These are phyloP conservation scores for Paralagenidium karlingii DNA, from an alignment of 352 stramenopile genomes.

Conservation along the genomic window DNA sequence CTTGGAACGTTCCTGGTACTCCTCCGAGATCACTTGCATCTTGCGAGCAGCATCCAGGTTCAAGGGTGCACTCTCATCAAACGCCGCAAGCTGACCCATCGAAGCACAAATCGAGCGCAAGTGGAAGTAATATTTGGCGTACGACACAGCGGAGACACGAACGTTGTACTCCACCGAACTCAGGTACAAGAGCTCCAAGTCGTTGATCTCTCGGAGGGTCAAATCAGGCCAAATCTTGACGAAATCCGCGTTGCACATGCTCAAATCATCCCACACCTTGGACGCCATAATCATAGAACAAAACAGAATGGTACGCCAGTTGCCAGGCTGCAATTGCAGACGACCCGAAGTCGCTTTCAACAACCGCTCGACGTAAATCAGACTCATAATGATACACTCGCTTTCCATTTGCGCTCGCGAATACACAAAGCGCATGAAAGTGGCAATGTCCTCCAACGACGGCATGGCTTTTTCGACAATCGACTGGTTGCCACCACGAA, in stretches of 20 bases:
- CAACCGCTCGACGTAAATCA: constrained; percentile 96
- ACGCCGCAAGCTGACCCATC: constrained; percentile 72
- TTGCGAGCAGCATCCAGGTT: constrained; percentile 76
- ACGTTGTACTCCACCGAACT: constrained; percentile 84
- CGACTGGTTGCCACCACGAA: no score
- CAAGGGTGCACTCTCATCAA: constrained; percentile 17
- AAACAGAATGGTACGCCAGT: constrained; percentile 93
- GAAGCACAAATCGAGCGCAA: constrained; percentile 89
- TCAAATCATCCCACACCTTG: constrained; percentile 97
- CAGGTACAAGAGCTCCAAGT: constrained; percentile 90
- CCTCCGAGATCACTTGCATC: constrained; percentile 80
- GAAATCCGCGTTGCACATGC: constrained; percentile 97
- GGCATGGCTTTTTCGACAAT: constrained; percentile 14
- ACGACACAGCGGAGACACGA: constrained; percentile 75
- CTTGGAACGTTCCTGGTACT: constrained; percentile 78
- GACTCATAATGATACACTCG: constrained; percentile 96
- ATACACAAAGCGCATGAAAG: constrained; percentile 93
- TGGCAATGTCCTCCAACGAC: constrained; percentile 78
- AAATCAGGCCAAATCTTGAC: constrained; percentile 88
- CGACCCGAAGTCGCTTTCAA: constrained; percentile 82
- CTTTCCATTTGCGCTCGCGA: constrained; percentile 84
- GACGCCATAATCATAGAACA: constrained; percentile 94
- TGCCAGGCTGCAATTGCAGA: constrained; percentile 67
- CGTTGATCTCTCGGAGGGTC: constrained; percentile 89
- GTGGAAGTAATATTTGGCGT: constrained; percentile 96